A percentile compares a stretch with the other conserved stretches of the same genome.
Evolutionary conservation across 257 asterid genomes (phyloP).

Genomic region (Solanum corneliomulleri): DNA sequence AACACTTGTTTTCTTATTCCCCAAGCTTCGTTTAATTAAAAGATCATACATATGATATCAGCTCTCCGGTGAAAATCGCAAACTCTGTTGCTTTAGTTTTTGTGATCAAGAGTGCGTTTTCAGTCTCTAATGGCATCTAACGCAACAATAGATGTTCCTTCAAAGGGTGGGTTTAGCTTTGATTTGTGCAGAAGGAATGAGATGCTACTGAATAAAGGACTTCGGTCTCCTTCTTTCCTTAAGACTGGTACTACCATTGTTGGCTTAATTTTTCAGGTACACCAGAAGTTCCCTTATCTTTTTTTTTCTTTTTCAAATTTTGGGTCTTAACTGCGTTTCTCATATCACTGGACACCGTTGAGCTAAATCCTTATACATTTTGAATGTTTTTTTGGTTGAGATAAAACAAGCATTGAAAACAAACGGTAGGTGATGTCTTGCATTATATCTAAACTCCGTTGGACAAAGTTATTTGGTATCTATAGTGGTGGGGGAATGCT

Average conservation of each 20-base stretch:
- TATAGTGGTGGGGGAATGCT: background rate
- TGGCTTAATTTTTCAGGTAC: conserved; percentile 71
- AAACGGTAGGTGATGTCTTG: background rate
- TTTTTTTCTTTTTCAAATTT: background rate
- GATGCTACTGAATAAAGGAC: conserved; percentile 75
- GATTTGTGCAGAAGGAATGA: conserved; percentile 78
- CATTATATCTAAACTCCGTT: background rate
- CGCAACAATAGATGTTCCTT: conserved; percentile 11
- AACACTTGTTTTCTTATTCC: background rate
- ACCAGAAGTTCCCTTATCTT: background rate
- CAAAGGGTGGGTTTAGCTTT: conserved; percentile 61
- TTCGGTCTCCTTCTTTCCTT: conserved; percentile 49
- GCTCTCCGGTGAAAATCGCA: background rate
- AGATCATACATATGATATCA: background rate
- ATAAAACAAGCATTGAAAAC: background rate
- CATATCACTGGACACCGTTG: background rate
- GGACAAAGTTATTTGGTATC: background rate
- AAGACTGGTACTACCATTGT: conserved; percentile 96
- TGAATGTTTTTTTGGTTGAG: background rate
- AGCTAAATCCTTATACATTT: background rate
- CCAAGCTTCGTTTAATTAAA: background rate
- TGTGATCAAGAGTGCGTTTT: background rate
- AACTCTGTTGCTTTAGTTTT: background rate
- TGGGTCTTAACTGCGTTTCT: background rate
- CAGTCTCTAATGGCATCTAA: background rate